These are phyloP conservation scores for Smallanthus sonchifolius DNA, from an alignment of 129 eudicot species.

Conservation along the genomic window DNA sequence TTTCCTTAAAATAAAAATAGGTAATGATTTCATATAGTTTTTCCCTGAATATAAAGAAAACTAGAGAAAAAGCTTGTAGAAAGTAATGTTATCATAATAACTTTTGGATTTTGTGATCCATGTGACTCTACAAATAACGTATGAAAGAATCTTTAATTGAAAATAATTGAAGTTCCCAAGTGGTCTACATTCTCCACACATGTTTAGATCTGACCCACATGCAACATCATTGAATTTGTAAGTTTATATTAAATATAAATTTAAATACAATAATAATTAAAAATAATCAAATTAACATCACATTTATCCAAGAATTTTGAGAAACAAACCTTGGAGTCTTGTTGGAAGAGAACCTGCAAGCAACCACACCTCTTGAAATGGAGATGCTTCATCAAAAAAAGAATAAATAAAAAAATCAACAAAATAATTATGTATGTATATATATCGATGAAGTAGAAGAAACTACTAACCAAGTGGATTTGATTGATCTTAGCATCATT, in stretches of 20 bases:
- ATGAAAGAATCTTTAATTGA: slow-evolving; percentile 4
- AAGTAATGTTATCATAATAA: background rate
- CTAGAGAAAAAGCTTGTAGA: background rate
- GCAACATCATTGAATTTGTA: background rate
- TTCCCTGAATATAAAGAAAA: background rate
- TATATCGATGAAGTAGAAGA: background rate
- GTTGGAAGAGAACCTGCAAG: slow-evolving; percentile 27
- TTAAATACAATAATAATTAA: background rate
- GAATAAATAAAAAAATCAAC: background rate
- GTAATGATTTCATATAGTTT: background rate
- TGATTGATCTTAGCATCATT: slow-evolving; percentile 32
- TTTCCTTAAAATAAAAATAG: background rate
- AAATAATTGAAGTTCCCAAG: slow-evolving; percentile 12
- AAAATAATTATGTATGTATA: background rate
- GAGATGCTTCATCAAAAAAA: slow-evolving; percentile 25
- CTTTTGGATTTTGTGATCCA: background rate
- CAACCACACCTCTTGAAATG: slow-evolving; percentile 29
- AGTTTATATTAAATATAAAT: background rate
- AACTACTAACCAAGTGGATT: slow-evolving; percentile 26
- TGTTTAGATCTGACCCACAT: slow-evolving; percentile 17
- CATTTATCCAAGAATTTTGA: background rate
- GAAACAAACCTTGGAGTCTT: slow-evolving; percentile 25
- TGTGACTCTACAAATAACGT: background rate
- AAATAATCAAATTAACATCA: background rate
- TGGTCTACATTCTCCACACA: background rate